Evolutionary conservation across 768 basidiomycete genomes (phyloP), one percentile per base, ranked within the genome.

Genomic region (Pluteus cervinus): DNA sequence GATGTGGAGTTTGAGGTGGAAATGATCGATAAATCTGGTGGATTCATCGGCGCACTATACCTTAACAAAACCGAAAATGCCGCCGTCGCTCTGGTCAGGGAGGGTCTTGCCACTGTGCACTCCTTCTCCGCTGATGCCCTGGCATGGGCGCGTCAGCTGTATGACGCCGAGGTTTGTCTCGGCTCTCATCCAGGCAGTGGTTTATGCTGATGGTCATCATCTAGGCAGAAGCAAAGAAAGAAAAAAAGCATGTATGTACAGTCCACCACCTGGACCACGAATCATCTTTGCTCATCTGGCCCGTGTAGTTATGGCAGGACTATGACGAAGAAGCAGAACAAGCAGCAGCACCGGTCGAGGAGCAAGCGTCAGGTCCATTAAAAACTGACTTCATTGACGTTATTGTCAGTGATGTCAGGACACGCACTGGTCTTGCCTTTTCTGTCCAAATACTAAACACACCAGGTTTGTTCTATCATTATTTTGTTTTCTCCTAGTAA

Each of bases 1-100:
- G 94, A 99, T 52, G 81, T 90, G 5, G 94, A 99, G 57, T 81
- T 98, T 42, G 86, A 89, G 49, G 81, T 97, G 31, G 89, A 94
- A 41, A 73, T 75, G 11, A 76, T 83, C 11, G 94, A 99, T 66
- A 97, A 96, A 61, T 82, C 85, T 4, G 94, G 94, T 25, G 96
- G 96, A 3, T 97, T 94, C 60, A 93, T 97, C 46, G 93, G 93
- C 10, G 62, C 83, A 1, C 68, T 98, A 38, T 93, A 83, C 58
- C 39, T 86, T 48, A 85, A 86, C 60, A 94, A 90, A 55, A 79
- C 71, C 1, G 84, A 88, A 47, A 98, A 96, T 57, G 85, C 73
- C 26, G 96, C 92, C 2, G 66, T 92, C 25, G 61, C 78, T n/a
- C 72, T 99, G 17, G 79, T 82, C 15, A 75, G 73, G 41, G 92